phyloP scores from a whole-genome alignment of 768 basidiomycete genomes.

The Leccinum rimulosum region DNA sequence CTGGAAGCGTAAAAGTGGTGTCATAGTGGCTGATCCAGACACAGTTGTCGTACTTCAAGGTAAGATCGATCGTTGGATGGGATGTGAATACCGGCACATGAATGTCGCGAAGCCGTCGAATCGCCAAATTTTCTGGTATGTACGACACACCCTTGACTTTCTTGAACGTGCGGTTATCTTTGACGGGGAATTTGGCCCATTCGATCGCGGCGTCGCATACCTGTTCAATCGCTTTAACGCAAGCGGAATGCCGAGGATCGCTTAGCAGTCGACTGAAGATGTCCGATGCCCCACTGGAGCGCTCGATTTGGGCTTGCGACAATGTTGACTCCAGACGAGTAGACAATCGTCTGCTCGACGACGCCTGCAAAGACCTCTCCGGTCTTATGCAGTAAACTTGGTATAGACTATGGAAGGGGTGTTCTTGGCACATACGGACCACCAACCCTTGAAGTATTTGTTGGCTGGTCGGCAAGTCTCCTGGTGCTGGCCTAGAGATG shows the following conservation, averaged over 20 bases:
- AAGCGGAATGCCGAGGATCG: slow-evolving; percentile 37
- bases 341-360: slow-evolving; percentile 42
- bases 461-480: slow-evolving; percentile 43
- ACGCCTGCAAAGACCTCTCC: slow-evolving; percentile 24
- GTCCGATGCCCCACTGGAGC: slow-evolving; percentile 60
- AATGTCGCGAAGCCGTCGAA: slow-evolving; percentile 51
- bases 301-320: slow-evolving; percentile 45
- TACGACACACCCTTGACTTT: slow-evolving; percentile 27
- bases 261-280: slow-evolving; percentile 56
- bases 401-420: slow-evolving; percentile 92
- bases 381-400: slow-evolving; percentile 77
- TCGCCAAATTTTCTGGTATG: slow-evolving; percentile 46
- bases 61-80: slow-evolving; percentile 65
- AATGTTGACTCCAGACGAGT: slow-evolving; percentile 41
- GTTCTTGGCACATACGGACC: slow-evolving; percentile 77
- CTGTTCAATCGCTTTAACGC: slow-evolving; percentile 52
- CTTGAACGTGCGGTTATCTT: slow-evolving; percentile 28
- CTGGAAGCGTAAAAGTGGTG: slow-evolving; percentile 55
- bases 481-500: slow-evolving; percentile 47
- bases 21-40: slow-evolving; percentile 70
- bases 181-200: slow-evolving; percentile 68
- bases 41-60: slow-evolving; percentile 63
- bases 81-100: slow-evolving; percentile 84
- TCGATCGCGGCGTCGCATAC: slow-evolving; percentile 66
- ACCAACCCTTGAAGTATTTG: slow-evolving; percentile 61